Base-by-base conservation (phyloP, 1,139 yeast species). In the Tardiomyces blankii region DNA sequence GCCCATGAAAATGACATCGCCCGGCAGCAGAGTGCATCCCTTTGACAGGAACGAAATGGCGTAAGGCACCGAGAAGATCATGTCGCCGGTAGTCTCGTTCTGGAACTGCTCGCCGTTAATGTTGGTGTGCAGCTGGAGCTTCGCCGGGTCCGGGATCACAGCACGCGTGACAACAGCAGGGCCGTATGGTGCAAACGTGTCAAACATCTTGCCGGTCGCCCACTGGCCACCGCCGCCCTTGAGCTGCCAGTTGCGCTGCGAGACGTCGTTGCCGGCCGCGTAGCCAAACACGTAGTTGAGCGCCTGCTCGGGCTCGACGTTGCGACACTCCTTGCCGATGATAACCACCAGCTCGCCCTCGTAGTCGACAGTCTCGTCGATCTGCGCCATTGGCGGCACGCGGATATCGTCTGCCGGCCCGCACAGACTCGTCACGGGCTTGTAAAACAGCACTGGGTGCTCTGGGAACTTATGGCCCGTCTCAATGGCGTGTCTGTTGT, bases 261-360 rank as follows among this genome's bases (percentile, higher is more conserved):
- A 72, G 18, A 75, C 72, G 54, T 75, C 81, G 56, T 76, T 74
- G 12, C 80, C 80, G 21, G 69, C 69, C 2, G 76, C 60, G 54
- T 73, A 76, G 2, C 81, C 81, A 25, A 74, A 57, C 3, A 76
- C 73, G 49, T 74, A 67, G 42, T 68, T 63, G 44, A 70, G 58
- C 2, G 80, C 80, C 19, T 72, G 63, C 27, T 61, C 67, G 14
- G 59, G 64, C 18, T 64, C 44, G 18, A 76, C 74, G 50, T 74
- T 66, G 49, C 62, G 64, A 32, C 75, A 74, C 9, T 62, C 53
- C 54, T 69, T 72, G n/a, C 80, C 80, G 48, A 75, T 74, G 5
- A 75, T 73, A 23, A 73, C 69, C 9, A 72, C 77, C 40, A 75
- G 67, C 54, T 75, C 81, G 40, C 74, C 74, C 53, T 75, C 80